Percentiles rank a stretch among this genome's conserved stretches.
Conservation (phyloP, 1,284 basidiomycete genomes). For the Ceratobasidium theobromae region DNA sequence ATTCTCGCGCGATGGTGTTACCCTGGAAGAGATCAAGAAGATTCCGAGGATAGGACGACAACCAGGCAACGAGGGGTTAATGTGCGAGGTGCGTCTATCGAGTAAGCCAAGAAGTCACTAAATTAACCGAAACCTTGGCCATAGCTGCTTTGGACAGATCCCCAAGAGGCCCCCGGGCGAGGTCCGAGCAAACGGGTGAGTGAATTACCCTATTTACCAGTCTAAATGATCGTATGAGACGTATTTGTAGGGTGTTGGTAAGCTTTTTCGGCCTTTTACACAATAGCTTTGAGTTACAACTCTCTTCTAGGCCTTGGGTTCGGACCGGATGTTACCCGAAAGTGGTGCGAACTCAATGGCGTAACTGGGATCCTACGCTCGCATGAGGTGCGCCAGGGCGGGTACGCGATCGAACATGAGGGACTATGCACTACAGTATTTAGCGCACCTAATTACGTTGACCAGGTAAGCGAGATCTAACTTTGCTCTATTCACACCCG, state of each 20-base stretch:
- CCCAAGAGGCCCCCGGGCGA: constrained; percentile 85
- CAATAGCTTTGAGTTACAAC: constrained; percentile 20
- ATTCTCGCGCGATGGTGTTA: constrained; percentile 92
- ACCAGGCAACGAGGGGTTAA: constrained; percentile 92
- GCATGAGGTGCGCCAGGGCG: constrained; percentile 95
- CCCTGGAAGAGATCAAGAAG: constrained; percentile 87
- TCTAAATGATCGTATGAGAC: not conserved
- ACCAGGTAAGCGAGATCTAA: constrained; percentile 51
- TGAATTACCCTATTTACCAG: constrained; percentile 38
- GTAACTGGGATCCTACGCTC: constrained; percentile 90
- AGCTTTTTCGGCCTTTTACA: not conserved
- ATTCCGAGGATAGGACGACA: constrained; percentile 86
- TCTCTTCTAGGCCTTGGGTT: constrained; percentile 73
- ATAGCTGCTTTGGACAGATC: constrained; percentile 89
- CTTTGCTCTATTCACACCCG: not conserved
- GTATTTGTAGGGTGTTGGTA: constrained; percentile 22
- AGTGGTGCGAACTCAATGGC: constrained; percentile 87
- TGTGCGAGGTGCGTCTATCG: constrained; percentile 61
- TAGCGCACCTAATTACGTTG: constrained; percentile 80
- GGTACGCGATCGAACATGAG: constrained; percentile 87
- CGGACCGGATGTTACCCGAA: constrained; percentile 87
- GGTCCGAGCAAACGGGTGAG: constrained; percentile 91
- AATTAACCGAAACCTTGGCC: not conserved
- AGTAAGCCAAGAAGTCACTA: not conserved
- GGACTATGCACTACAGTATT: constrained; percentile 83